Evolutionary conservation across 2,329 filamentous ascomycete genomes (phyloP), one percentile per base, ranked within the genome.

Genomic region (Trichoderma koningiopsis): DNA sequence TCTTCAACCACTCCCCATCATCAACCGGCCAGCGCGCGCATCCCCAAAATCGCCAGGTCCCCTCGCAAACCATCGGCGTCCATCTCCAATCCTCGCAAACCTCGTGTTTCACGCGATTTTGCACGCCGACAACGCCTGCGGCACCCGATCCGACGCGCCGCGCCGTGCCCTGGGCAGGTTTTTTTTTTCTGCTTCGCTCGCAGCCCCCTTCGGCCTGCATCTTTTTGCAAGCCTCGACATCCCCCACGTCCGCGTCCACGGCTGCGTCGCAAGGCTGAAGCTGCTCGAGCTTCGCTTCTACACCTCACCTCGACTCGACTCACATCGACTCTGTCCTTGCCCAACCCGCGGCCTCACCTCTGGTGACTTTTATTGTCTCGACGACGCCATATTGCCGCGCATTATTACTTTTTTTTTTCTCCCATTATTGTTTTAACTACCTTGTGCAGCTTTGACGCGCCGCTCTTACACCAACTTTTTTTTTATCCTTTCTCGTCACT

Each of bases 11-110:
- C 79, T 83, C 83, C 83, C 80, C 81, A 82, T 83, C 81, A 82
- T 83, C 80, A 81, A 80, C 76, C 76, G 81, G 82, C 81, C 80
- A 84, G 81, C 79, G 83, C 85, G 85, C 86, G 85, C 85, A 88
- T 87, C 76, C 81, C 84, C 86, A 86, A 86, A 84, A 86, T 86
- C 85, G 83, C 84, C 84, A 84, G 82, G 85, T 83, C 84, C 80
- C 83, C 83, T 84, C 82, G 82, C 83, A 83, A 84, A 84, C 80
- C 85, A 88, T 88, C 85, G 81, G 84, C 81, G 81, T 79, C 82
- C 85, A 87, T 87, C 85, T 81, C 79, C 79, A 84, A 81, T 83
- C 79, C 79, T 81, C 81, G 81, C 82, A 80, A 83, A 81, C 81
- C 82, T 81, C 81, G 80, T 81, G 82, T 83, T 82, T 81, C 82